A percentile compares a stretch with the other conserved stretches of the same genome.
phyloP scores from a whole-genome alignment of 1,284 basidiomycete species.

The Tylopilus orsonianus region DNA sequence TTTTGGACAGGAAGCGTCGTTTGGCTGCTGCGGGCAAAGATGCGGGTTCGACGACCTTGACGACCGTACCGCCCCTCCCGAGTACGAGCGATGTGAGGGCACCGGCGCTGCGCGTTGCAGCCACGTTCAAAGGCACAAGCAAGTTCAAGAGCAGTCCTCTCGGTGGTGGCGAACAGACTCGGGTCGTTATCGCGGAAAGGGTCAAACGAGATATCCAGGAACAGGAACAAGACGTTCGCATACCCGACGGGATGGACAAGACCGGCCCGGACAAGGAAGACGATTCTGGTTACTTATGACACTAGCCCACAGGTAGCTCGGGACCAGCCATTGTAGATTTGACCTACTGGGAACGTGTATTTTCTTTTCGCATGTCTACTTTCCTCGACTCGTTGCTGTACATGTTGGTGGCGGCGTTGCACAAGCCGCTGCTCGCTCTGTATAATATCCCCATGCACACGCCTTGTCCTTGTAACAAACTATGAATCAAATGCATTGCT shows the following conservation, averaged over 20 bases:
- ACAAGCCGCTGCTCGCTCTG: not conserved
- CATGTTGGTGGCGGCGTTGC: constrained; percentile 15
- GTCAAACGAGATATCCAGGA: constrained; percentile 35
- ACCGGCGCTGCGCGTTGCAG: constrained; percentile 19
- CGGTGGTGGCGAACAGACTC: constrained; percentile 41
- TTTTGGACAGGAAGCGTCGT: constrained; percentile 57
- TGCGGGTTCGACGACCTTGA: constrained; percentile 3
- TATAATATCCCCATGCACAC: too few species aligned
- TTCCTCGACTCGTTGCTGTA: not conserved
- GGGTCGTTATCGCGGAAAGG: constrained; percentile 43
- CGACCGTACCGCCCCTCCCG: constrained; percentile 11
- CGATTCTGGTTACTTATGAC: constrained; percentile 30
- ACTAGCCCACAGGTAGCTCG: not conserved
- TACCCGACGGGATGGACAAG: constrained; percentile 23
- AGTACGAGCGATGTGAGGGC: constrained; percentile 12
- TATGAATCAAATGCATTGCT: not conserved
- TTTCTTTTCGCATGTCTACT: not conserved
- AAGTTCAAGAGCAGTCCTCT: constrained; percentile 72
- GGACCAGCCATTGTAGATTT: too few species aligned
- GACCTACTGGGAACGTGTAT: too few species aligned
- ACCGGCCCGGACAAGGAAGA: constrained; percentile 22
- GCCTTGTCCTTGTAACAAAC: not conserved
- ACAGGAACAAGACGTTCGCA: constrained; percentile 22
- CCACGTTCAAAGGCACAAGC: constrained; percentile 42
- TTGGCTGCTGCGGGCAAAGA: constrained; percentile 32